phyloP scores from a whole-genome alignment of 257 asterid genomes.

The Solanum sejunctum region DNA sequence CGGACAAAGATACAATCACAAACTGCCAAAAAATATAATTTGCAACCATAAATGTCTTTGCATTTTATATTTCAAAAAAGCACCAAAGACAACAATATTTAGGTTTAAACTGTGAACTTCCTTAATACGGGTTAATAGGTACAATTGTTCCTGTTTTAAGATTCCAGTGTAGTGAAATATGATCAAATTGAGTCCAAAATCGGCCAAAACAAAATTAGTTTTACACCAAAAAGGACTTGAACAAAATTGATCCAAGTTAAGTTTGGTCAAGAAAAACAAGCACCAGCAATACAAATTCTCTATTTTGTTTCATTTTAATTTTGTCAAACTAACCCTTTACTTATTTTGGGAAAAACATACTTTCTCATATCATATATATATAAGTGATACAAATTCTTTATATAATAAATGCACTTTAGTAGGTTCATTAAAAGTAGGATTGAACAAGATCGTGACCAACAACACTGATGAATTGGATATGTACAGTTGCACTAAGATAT shows the following conservation, averaged over 20 bases:
- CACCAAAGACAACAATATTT: background rate
- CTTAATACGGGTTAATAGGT: background rate
- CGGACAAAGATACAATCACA: conserved; percentile 71
- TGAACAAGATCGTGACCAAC: background rate
- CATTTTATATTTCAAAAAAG: background rate
- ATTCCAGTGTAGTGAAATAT: background rate
- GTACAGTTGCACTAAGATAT: background rate
- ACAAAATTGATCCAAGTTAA: background rate
- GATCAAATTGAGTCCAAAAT: background rate
- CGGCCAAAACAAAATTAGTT: background rate
- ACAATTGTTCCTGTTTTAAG: background rate
- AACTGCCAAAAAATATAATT: conserved; percentile 33
- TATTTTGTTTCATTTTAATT: background rate
- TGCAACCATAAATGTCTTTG: background rate
- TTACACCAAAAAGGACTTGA: background rate
- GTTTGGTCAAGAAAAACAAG: background rate
- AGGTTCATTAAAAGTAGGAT: background rate
- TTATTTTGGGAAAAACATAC: background rate
- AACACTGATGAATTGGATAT: background rate
- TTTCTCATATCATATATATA: background rate
- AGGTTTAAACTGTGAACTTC: background rate
- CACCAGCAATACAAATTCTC: background rate
- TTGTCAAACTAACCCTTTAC: background rate
- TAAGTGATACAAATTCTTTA: background rate
- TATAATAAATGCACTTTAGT: background rate